phyloP scores from a whole-genome alignment of 1,284 basidiomycete species.

The Kwoniella shivajii region DNA sequence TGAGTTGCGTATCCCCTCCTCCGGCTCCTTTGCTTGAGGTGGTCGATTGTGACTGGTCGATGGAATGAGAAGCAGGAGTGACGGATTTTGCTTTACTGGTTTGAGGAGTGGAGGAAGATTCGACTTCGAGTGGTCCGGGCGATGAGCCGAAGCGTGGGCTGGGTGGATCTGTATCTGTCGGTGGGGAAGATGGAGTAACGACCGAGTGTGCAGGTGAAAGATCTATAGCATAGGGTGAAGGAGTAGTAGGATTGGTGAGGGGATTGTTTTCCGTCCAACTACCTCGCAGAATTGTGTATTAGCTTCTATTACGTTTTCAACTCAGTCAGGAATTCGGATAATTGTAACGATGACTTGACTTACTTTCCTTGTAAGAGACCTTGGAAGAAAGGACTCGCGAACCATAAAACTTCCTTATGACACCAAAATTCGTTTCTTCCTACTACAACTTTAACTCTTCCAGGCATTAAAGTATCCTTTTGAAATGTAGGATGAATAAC shows the following conservation, averaged over 20 bases:
- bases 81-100: not conserved
- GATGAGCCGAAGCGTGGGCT: not conserved
- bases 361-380: conserved; percentile 46
- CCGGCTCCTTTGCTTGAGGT: too few species aligned
- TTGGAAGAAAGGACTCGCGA: conserved; percentile 52
- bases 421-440: conserved; percentile 49
- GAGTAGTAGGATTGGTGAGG: not conserved
- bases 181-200: conserved; percentile 7
- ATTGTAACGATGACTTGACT: conserved; percentile 14
- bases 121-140: not conserved
- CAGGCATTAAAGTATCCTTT: conserved; percentile 34
- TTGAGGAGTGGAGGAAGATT: not conserved
- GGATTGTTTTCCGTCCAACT: conserved; percentile 47
- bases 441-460: conserved; percentile 46
- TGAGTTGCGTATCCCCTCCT: not conserved
- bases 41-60: not conserved
- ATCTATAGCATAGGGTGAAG: conserved; percentile 14
- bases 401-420: conserved; percentile 52
- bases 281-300: conserved; percentile 1
- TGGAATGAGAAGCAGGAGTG: not conserved
- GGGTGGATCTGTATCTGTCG: conserved; percentile 21
- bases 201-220: not conserved
- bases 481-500: conserved; percentile 45
- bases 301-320: conserved; percentile 3
- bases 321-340: not conserved